Conservation (phyloP, 306 rosid species). For the Sicyos edulis region DNA sequence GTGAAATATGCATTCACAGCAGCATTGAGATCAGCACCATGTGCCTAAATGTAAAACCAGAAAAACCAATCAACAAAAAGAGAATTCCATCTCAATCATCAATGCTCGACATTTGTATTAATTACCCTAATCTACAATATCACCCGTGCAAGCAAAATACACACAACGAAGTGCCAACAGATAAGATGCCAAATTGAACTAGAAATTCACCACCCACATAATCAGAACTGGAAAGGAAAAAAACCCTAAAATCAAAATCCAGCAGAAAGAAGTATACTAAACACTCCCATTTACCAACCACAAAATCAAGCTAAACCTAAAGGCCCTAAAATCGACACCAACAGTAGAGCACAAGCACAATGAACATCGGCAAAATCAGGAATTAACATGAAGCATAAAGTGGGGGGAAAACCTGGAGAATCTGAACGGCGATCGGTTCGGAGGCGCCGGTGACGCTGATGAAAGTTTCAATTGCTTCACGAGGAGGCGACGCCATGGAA, state of each 20-base stretch:
- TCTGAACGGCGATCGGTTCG: constrained; percentile 53
- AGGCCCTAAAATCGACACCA: background rate
- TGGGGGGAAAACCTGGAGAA: constrained; percentile 42
- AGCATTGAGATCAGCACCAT: constrained; percentile 70
- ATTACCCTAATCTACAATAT: background rate
- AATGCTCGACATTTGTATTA: background rate
- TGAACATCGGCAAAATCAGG: background rate
- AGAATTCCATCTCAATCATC: background rate
- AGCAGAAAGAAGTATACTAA: background rate
- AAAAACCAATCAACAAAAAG: constrained; percentile 8
- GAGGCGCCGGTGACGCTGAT: constrained; percentile 67
- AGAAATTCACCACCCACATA: constrained; percentile 6
- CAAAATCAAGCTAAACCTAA: constrained; percentile 20
- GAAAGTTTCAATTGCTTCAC: constrained; percentile 70
- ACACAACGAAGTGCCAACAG: background rate
- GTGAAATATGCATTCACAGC: constrained; percentile 78
- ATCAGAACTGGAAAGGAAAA: background rate
- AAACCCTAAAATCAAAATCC: background rate
- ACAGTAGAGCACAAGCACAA: background rate
- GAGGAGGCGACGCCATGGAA: constrained; percentile 78
- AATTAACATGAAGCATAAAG: background rate
- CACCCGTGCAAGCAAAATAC: background rate
- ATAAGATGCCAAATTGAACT: constrained; percentile 5
- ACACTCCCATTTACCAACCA: constrained; percentile 7
- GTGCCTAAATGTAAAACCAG: constrained; percentile 48